These are phyloP conservation scores for Plantago ovata DNA, from an alignment of 257 asterid genomes.

Conservation along the genomic window DNA sequence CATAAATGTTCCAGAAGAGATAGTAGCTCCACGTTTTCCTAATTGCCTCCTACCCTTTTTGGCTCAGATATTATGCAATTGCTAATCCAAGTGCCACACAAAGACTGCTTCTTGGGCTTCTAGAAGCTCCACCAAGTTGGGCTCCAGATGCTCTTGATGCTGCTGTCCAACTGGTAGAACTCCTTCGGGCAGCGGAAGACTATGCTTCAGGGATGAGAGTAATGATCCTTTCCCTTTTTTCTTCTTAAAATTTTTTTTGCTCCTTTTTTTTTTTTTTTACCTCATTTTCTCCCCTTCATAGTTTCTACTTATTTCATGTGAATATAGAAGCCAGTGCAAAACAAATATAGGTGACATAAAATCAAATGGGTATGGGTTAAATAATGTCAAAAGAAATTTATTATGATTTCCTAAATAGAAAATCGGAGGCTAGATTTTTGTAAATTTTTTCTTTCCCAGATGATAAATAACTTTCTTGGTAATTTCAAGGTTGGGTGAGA, in stretches of 20 bases:
- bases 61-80: constrained; percentile 80
- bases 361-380: too few relatives aligned
- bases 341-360: too few relatives aligned
- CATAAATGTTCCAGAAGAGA: constrained; percentile 13
- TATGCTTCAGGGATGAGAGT: constrained; percentile 94
- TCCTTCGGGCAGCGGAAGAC: constrained; percentile 98
- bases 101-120: constrained; percentile 93
- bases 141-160: constrained; percentile 99
- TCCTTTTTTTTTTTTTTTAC: too few relatives aligned
- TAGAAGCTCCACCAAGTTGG: constrained; percentile 99
- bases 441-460: too few relatives aligned
- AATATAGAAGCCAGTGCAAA: background rate
- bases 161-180: constrained; percentile 97
- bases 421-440: too few relatives aligned
- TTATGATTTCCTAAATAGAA: too few relatives aligned
- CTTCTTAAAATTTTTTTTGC: background rate
- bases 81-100: constrained; percentile 99
- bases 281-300: too few relatives aligned
- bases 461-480: too few relatives aligned
- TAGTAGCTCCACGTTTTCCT: constrained; percentile 8
- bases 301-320: background rate
- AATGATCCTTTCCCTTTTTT: constrained; percentile 18
- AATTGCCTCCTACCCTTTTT: constrained; percentile 21
- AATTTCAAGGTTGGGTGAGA: too few relatives aligned
- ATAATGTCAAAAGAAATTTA: too few relatives aligned